phyloP scores from a whole-genome alignment of 331 rosid genomes.

The Quercus tomentella region DNA sequence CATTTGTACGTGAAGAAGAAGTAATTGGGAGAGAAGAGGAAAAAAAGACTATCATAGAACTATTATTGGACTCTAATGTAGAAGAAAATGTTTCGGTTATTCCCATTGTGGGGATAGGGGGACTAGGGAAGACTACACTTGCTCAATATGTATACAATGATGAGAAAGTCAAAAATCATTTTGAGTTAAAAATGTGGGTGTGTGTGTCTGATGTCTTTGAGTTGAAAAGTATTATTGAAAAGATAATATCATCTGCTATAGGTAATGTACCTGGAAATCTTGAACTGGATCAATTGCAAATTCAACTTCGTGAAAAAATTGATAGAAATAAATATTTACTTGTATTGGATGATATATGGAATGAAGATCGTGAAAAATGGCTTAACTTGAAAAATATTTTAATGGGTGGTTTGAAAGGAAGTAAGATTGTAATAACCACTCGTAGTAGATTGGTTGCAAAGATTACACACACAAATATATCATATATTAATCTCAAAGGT shows the following conservation, averaged over 20 bases:
- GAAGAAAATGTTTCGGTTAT: slow-evolving; percentile 1
- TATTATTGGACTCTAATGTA: background rate
- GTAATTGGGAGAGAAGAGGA: background rate
- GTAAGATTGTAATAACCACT: background rate
- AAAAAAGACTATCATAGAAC: background rate
- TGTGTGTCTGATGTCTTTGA: too few relatives aligned
- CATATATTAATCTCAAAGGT: background rate
- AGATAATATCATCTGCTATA: too few relatives aligned
- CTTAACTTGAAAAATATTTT: too few relatives aligned
- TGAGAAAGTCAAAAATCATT: background rate
- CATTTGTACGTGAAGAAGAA: too few relatives aligned
- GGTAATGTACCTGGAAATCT: background rate
- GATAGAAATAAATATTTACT: background rate
- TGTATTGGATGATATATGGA: slow-evolving; percentile 9
- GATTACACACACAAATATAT: background rate
- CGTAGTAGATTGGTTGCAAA: background rate
- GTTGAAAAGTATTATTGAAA: too few relatives aligned
- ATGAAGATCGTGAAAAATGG: too few relatives aligned
- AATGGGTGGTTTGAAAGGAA: too few relatives aligned
- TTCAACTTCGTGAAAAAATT: background rate
- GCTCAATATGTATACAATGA: background rate
- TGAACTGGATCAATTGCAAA: background rate
- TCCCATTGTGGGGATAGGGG: slow-evolving; percentile 21
- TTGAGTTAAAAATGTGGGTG: too few relatives aligned
- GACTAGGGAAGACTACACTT: slow-evolving; percentile 19